These are phyloP conservation scores for Metschnikowia aberdeeniae DNA, from an alignment of 805 yeast genomes.

Conservation along the genomic window DNA sequence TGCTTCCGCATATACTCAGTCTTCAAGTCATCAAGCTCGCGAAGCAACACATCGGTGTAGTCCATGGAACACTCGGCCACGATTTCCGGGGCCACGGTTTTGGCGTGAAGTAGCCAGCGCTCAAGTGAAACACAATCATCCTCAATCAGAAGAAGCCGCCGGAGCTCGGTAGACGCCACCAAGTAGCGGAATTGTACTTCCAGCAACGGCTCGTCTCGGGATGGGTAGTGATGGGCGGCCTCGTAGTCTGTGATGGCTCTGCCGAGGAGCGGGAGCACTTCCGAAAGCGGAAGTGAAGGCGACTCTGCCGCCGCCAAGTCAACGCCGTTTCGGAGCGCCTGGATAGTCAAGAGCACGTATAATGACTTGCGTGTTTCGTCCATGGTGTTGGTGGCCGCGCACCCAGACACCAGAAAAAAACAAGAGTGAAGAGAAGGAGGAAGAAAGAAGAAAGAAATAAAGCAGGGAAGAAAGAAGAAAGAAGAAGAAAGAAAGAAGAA, in stretches of 20 bases:
- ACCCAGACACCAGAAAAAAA: too few species aligned
- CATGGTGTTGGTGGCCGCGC: neutral
- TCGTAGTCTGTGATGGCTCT: neutral
- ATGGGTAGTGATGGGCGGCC: neutral
- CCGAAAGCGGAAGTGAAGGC: neutral
- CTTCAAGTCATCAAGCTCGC: constrained; percentile 11
- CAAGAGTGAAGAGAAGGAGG: too few species aligned
- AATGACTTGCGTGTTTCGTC: constrained; percentile 1
- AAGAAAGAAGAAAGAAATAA: too few species aligned
- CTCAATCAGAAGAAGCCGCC: neutral
- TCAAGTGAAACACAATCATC: neutral
- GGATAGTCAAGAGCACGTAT: constrained; percentile 3
- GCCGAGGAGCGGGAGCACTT: neutral
- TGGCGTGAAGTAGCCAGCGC: neutral
- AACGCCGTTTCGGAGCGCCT: neutral
- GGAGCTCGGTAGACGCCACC: constrained; percentile 1
- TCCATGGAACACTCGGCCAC: constrained; percentile 13
- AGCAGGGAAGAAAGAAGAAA: too few species aligned
- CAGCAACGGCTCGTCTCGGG: neutral
- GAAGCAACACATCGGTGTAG: constrained; percentile 7
- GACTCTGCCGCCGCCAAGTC: neutral
- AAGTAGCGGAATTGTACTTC: neutral
- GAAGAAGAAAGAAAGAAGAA: too few species aligned
- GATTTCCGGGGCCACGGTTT: constrained; percentile 5
- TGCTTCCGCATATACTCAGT: neutral